Evolutionary conservation across 2,329 filamentous ascomycete genomes (phyloP), one percentile per base, ranked within the genome.

Genomic region (Aquanectria penicillioides): DNA sequence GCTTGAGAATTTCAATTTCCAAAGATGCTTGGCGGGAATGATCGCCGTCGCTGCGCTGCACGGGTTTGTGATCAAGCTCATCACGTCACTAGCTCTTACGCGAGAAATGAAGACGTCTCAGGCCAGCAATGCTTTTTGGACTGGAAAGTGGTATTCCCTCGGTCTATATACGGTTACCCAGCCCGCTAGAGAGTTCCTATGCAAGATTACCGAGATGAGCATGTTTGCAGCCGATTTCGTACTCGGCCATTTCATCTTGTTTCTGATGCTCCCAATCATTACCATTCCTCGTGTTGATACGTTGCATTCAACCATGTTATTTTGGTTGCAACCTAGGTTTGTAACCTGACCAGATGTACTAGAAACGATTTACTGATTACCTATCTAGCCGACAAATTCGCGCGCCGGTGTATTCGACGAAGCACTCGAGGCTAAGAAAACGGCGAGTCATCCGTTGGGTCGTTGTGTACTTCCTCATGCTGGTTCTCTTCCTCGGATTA

Each of bases 351-450:
- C n/a, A n/a, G n/a, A n/a, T n/a, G n/a, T n/a, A n/a, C n/a, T n/a
- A n/a, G n/a, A n/a, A n/a, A n/a, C n/a, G n/a, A n/a, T n/a, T n/a
- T n/a, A n/a, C n/a, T n/a, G n/a, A n/a, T n/a, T n/a, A n/a, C n/a
- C n/a, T n/a, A n/a, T n/a, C n/a, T n/a, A 97, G 95, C 77, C 95
- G 94, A 69, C 95, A 99, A 90, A 99, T 99, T 64, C 93, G 95
- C 56, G 94, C 95, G 63, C 95, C 95, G 0, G 99, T 99, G 74
- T 99, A 99, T 80, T 97, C 95, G 1, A 87, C 97, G 81, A 99
- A 99, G 84, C 95, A 99, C 80, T 97, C 94, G 11, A 98, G 97
- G 82, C 88, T 99, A 20, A 88, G 95, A 64, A 93, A 92, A 76
- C 89, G 93, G 80, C 90, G 95, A 71, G 95, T 99, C 31, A 88